Base-by-base conservation (phyloP, 306 rosid species). In the Ammopiptanthus mongolicus region DNA sequence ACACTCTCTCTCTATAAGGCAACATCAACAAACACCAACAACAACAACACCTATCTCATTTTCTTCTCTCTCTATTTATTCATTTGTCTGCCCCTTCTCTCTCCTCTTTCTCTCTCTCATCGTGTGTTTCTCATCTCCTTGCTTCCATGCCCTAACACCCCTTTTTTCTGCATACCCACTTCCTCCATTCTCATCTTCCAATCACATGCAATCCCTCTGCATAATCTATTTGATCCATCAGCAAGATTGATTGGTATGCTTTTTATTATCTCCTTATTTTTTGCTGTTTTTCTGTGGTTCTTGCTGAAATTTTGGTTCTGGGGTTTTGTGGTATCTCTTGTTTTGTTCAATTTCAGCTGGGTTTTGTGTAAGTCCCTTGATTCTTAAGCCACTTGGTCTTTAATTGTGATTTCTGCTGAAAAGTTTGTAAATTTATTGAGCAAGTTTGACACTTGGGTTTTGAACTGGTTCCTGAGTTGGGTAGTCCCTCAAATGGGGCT, bases 131-230 rank as follows among this genome's bases (percentile, higher is more conserved):
- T 44, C 50, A 36, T 75, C 69, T 77, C 75, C 86, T 19, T 70
- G 77, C 81, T 69, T 74, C 88, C 86, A 68, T 87, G 91, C 96
- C 98, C 96, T 93, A 93, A 85, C 81, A 82, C 79, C 9, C 23
- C 28, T 46, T 22, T 53, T 67, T 47, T 70, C 25, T 42, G 11
- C 78, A 68, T 1, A 8, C 37, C 74, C 48, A 66, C 84, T 85
- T 82, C 17, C 62, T 60, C 62, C 69, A 62, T 52, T 82, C 37
- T 33, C 3, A 15, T 15, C 80, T 65, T n/a, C 22, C 79, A 79
- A 74, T 86, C 88, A 74, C 77, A 55, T 74, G 58, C 84, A 58
- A 69, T 42, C 75, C 64, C 31, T 56, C 65, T 68, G 65, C 76
- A 2, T 84, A 5, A 57, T 74, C 73, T 78, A 5, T 78, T 84